Evolutionary conservation across 208 protist species (phyloP).

Genomic region (Acanthamoeba royreba): DNA sequence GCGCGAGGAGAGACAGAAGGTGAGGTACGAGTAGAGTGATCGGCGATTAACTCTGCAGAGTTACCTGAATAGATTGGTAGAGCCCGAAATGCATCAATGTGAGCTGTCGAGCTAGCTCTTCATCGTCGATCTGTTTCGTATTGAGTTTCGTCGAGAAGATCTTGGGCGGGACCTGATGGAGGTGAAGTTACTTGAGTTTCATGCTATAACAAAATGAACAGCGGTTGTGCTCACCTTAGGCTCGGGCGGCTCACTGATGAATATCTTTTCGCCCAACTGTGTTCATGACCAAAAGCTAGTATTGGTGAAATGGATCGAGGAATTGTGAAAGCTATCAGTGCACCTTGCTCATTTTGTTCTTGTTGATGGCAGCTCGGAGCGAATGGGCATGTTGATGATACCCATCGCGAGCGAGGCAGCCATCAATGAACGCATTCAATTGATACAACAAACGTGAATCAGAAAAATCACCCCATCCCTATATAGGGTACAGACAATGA

Average conservation of each 20-base stretch:
- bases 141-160: slow-evolving; percentile 59
- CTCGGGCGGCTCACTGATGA: background rate
- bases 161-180: slow-evolving; percentile 61
- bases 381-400: background rate
- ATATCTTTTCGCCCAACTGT: background rate
- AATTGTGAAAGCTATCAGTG: too few relatives aligned
- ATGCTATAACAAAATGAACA: too few relatives aligned
- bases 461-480: background rate
- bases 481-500: too few relatives aligned
- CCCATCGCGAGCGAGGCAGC: background rate
- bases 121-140: slow-evolving; percentile 60
- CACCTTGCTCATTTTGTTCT: background rate
- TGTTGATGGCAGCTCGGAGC: background rate
- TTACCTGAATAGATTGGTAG: background rate
- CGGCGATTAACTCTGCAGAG: too few relatives aligned
- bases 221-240: background rate
- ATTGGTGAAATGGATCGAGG: too few relatives aligned
- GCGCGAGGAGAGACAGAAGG: too few relatives aligned
- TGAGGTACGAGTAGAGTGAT: too few relatives aligned
- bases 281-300: too few relatives aligned
- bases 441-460: background rate
- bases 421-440: slow-evolving; percentile 51
- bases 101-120: slow-evolving; percentile 11
- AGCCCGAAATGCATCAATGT: slow-evolving; percentile 4
- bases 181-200: too few relatives aligned